Base-by-base conservation (phyloP, 108 stramenopile genomes). In the Schizochytrium sp. region DNA sequence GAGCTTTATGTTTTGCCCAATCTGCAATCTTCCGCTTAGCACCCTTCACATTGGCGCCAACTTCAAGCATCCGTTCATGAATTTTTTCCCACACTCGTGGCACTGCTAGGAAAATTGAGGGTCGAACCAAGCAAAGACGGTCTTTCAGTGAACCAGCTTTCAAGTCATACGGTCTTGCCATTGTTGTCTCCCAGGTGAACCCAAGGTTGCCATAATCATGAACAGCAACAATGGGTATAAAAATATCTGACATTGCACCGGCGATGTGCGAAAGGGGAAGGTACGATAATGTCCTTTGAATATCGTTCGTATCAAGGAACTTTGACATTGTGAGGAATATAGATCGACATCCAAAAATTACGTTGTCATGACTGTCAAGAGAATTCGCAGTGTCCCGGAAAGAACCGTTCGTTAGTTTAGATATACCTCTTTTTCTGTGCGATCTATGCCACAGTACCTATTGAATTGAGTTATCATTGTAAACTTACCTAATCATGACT, bases 61-160 rank as follows among this genome's bases (percentile, higher is more conserved):
- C 58, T 46, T 73, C 92, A 57, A 90, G 91, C 92, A 83, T 49
- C n/a, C 53, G 47, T 40, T 94, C 94, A 57, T 93, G 91, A 87
- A 94, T 94, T 91, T 94, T 94, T 88, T 94, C 94, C 94, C 94
- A 94, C 57, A 94, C 94, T 64, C 94, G 89, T 28, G 94, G 94
- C n/a, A 94, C 94, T 15, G 94, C 94, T 56, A 94, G 92, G 89
- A 94, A 94, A 57, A 93, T 40, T 0, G 94, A 94, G 4, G 94
- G 94, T 10, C 93, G 87, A 17, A 91, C 88, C 3, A 90, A 88
- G 73, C 89, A 59, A 13, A 94, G 87, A 3, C 94, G 93, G 47
- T 57, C 59, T 4, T 89, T 92, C 3, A 94, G 90, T 4, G 94
- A 92, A 0, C 94, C 94, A 50, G 53, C 53, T 83, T 92, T 93